A percentile compares a stretch with the other conserved stretches of the same genome.
These are phyloP conservation scores for Xylogone sp. DNA, from an alignment of 2,329 filamentous ascomycete species.

Conservation along the genomic window DNA sequence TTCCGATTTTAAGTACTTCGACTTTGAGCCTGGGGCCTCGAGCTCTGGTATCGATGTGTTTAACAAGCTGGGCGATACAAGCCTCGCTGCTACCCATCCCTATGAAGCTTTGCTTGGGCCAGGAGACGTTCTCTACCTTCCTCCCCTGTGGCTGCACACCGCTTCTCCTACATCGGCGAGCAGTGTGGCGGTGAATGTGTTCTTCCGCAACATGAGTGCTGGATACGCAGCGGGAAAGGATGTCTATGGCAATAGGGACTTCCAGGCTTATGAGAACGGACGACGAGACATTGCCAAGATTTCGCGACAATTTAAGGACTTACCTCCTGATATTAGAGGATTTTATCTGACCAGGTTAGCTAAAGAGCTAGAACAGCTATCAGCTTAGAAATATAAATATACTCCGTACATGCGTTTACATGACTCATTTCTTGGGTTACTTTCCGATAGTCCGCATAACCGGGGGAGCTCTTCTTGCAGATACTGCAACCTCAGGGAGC, in stretches of 20 bases:
- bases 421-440: too few species aligned
- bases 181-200: constrained; percentile 84
- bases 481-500: too few species aligned
- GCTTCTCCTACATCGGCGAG: constrained; percentile 53
- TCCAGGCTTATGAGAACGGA: constrained; percentile 80
- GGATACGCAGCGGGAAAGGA: constrained; percentile 74
- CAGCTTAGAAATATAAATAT: neutral
- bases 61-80: constrained; percentile 36
- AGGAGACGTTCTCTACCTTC: constrained; percentile 77
- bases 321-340: constrained; percentile 62
- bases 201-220: constrained; percentile 68
- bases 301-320: constrained; percentile 54
- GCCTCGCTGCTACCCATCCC: constrained; percentile 52
- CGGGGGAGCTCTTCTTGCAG: too few species aligned
- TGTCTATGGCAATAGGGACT: constrained; percentile 83
- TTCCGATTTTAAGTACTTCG: constrained; percentile 63
- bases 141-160: constrained; percentile 81
- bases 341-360: constrained; percentile 75
- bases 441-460: too few species aligned
- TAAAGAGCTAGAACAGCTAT: constrained; percentile 52
- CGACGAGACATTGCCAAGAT: constrained; percentile 69
- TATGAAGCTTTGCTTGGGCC: constrained; percentile 62
- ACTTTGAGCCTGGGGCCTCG: constrained; percentile 72
- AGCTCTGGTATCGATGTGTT: constrained; percentile 78
- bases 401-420: too few species aligned